These are phyloP conservation scores for Arachis stenosperma DNA, from an alignment of 306 rosid species.

Conservation along the genomic window DNA sequence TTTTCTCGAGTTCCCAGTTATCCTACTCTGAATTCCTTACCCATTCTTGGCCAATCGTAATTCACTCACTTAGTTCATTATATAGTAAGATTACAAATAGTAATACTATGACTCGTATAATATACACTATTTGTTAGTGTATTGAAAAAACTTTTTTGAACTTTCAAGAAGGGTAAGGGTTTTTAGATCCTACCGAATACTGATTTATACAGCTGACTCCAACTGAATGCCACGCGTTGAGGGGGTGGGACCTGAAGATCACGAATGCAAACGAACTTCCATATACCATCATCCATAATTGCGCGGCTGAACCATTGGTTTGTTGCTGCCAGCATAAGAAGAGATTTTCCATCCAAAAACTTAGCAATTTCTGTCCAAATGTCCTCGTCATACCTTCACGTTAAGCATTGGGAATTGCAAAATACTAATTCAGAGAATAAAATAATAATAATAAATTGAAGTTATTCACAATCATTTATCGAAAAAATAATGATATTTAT, in stretches of 20 bases:
- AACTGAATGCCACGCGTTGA: constrained; percentile 59
- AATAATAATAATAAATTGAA: background rate
- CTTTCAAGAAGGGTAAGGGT: constrained; percentile 8
- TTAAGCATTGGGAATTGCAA: constrained; percentile 29
- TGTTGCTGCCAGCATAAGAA: constrained; percentile 81
- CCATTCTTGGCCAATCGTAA: background rate
- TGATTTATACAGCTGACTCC: constrained; percentile 79
- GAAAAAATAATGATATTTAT: too few species aligned
- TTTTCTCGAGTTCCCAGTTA: too few species aligned
- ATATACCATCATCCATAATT: constrained; percentile 73
- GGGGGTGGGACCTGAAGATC: constrained; percentile 88
- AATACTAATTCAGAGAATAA: background rate
- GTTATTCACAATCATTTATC: background rate
- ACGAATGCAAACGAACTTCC: constrained; percentile 81
- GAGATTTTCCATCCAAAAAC: constrained; percentile 78
- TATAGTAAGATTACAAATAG: background rate
- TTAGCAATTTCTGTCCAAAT: constrained; percentile 93
- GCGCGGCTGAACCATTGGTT: constrained; percentile 74
- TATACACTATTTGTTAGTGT: background rate
- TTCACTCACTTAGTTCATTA: too few species aligned
- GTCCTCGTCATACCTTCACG: constrained; percentile 77
- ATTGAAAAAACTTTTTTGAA: too few species aligned
- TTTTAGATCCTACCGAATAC: constrained; percentile 58
- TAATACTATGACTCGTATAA: background rate
- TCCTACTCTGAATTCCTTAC: too few species aligned